phyloP scores from a whole-genome alignment of 2,329 filamentous ascomycete species.

The Sordariomycetes sp. region DNA sequence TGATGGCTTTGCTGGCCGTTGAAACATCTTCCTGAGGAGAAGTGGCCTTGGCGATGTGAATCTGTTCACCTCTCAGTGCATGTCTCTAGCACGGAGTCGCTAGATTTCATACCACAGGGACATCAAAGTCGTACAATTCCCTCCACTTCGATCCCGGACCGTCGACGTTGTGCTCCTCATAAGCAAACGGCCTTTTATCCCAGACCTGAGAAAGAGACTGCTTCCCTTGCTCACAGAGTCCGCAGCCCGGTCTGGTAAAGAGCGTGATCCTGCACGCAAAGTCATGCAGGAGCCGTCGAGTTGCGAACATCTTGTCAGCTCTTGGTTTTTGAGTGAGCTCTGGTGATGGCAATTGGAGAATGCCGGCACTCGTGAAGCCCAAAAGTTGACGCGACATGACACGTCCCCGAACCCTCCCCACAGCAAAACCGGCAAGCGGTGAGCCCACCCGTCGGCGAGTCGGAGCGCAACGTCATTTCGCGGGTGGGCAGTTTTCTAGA shows the following conservation, averaged over 20 bases:
- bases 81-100: neutral
- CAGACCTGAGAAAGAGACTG: conserved; percentile 59
- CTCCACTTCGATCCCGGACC: conserved; percentile 58
- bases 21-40: conserved; percentile 41
- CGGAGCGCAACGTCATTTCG: neutral
- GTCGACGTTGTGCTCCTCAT: conserved; percentile 62
- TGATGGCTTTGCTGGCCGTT: conserved; percentile 50
- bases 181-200: conserved; percentile 57
- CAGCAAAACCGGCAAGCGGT: conserved; percentile 27
- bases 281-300: conserved; percentile 39
- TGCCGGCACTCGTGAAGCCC: too few relatives aligned
- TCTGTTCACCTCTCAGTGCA: conserved; percentile 23
- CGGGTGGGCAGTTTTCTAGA: conserved; percentile 22
- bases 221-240: conserved; percentile 61
- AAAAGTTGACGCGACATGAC: neutral
- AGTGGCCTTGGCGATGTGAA: conserved; percentile 51
- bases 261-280: conserved; percentile 57
- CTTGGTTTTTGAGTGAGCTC: neutral
- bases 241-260: conserved; percentile 65
- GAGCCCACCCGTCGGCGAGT: conserved; percentile 5
- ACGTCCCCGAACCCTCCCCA: too few relatives aligned
- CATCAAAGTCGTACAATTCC: conserved; percentile 71
- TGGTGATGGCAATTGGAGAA: neutral
- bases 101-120: conserved; percentile 56
- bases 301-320: conserved; percentile 36